phyloP scores from a whole-genome alignment of 2,329 filamentous ascomycete species.

The Colletotrichum karsti region DNA sequence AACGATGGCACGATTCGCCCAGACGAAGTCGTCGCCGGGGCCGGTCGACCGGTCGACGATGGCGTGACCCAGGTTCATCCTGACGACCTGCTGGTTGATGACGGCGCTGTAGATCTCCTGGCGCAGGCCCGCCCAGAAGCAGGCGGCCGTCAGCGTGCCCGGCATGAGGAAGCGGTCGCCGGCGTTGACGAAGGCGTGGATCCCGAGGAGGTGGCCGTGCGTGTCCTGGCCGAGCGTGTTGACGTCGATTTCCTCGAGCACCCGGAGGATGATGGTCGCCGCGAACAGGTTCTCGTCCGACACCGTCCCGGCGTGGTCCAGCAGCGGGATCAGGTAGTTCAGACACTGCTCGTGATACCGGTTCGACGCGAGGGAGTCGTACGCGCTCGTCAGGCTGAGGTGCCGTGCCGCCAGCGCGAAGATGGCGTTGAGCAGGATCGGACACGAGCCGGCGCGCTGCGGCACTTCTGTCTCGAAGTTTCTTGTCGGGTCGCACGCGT shows the following conservation, averaged over 20 bases:
- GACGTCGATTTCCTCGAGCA: slow-evolving; percentile 63
- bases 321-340: slow-evolving; percentile 55
- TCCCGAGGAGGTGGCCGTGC: slow-evolving; percentile 56
- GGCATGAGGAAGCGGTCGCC: slow-evolving; percentile 41
- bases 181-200: slow-evolving; percentile 56
- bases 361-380: slow-evolving; percentile 58
- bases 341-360: slow-evolving; percentile 64
- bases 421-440: slow-evolving; percentile 64
- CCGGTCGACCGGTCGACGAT: slow-evolving; percentile 60
- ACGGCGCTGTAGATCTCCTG: slow-evolving; percentile 69
- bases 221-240: slow-evolving; percentile 49
- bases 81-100: slow-evolving; percentile 54
- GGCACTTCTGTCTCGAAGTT: slow-evolving; percentile 65
- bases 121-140: slow-evolving; percentile 66
- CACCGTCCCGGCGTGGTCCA: slow-evolving; percentile 47
- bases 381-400: slow-evolving; percentile 56
- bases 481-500: slow-evolving; percentile 47
- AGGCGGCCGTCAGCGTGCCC: slow-evolving; percentile 55
- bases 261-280: slow-evolving; percentile 64
- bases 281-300: slow-evolving; percentile 63
- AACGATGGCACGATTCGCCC: slow-evolving; percentile 71
- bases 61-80: slow-evolving; percentile 55
- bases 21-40: slow-evolving; percentile 59
- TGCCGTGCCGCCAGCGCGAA: slow-evolving; percentile 65
- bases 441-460: slow-evolving; percentile 57